Conservation (phyloP, 192 early-diverging fungal genomes). For the Podila epicladia region DNA sequence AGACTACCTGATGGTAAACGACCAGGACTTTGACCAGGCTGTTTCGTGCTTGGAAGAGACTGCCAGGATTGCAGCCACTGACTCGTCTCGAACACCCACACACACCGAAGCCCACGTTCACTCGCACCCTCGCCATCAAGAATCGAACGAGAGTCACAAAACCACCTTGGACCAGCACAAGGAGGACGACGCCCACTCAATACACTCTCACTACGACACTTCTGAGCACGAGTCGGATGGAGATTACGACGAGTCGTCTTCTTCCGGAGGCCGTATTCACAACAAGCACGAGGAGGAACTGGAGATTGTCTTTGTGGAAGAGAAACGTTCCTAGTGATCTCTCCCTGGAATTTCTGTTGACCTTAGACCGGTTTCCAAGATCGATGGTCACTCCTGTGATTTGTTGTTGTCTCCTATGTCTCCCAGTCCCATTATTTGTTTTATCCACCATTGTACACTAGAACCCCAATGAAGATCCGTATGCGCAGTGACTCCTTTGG, state of each 20-base stretch:
- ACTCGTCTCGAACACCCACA: neutral
- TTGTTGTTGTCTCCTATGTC: no score
- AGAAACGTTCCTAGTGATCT: neutral
- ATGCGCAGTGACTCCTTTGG: no score
- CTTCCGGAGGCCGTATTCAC: neutral
- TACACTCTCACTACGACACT: neutral
- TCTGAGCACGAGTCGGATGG: neutral
- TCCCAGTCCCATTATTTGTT: no score
- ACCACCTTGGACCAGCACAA: neutral
- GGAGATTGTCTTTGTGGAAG: slow-evolving; percentile 2
- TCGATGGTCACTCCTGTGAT: no score
- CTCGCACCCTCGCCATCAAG: neutral
- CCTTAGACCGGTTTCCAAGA: no score
- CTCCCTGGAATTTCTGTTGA: no score
- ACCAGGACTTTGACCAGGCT: slow-evolving; percentile 41
- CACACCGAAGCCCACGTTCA: neutral
- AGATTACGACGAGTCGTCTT: neutral
- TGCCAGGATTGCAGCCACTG: slow-evolving; percentile 8
- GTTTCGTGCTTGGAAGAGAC: slow-evolving; percentile 26
- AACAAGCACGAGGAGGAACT: neutral
- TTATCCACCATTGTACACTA: no score
- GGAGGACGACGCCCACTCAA: neutral
- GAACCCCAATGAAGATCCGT: no score
- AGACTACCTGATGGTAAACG: slow-evolving; percentile 49
- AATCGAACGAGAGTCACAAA: neutral